These are phyloP conservation scores for Calonectria hawksworthii DNA, from an alignment of 2,329 filamentous ascomycete species.

Conservation along the genomic window DNA sequence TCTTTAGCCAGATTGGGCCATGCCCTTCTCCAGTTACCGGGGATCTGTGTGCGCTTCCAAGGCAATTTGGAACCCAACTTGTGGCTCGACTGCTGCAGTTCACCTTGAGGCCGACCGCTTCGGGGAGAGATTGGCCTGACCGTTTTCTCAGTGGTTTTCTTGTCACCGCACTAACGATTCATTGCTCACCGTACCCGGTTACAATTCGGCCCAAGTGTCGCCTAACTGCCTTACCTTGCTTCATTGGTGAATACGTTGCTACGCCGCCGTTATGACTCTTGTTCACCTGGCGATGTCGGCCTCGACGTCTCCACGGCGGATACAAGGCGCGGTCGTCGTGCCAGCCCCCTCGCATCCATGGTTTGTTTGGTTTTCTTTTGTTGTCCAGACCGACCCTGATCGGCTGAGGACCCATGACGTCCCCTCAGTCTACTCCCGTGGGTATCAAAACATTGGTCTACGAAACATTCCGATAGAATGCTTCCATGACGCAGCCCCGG, in stretches of 20 bases:
- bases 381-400: slow-evolving; percentile 25
- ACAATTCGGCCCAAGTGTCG: slow-evolving; percentile 37
- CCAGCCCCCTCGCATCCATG: slow-evolving; percentile 31
- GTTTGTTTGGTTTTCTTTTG: slow-evolving; percentile 23
- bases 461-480: slow-evolving; percentile 31
- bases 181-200: slow-evolving; percentile 36
- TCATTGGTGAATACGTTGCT: slow-evolving; percentile 39
- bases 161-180: slow-evolving; percentile 35
- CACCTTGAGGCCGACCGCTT: slow-evolving; percentile 36
- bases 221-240: slow-evolving; percentile 37
- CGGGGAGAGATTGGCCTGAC: slow-evolving; percentile 28
- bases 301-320: slow-evolving; percentile 38
- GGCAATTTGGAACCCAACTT: slow-evolving; percentile 39
- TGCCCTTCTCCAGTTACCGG: slow-evolving; percentile 31
- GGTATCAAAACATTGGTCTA: slow-evolving; percentile 25
- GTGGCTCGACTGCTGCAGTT: slow-evolving; percentile 43
- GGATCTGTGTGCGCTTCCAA: slow-evolving; percentile 36
- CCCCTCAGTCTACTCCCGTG: slow-evolving; percentile 18
- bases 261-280: slow-evolving; percentile 48
- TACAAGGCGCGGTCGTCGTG: slow-evolving; percentile 29
- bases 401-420: slow-evolving; percentile 30
- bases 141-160: slow-evolving; percentile 36
- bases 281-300: slow-evolving; percentile 32
- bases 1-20: slow-evolving; percentile 40
- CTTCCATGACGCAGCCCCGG: slow-evolving; percentile 35